A percentile compares a stretch with the other conserved stretches of the same genome.
These are phyloP conservation scores for Cyamopsis tetragonoloba DNA, from an alignment of 306 rosid species.

Conservation along the genomic window DNA sequence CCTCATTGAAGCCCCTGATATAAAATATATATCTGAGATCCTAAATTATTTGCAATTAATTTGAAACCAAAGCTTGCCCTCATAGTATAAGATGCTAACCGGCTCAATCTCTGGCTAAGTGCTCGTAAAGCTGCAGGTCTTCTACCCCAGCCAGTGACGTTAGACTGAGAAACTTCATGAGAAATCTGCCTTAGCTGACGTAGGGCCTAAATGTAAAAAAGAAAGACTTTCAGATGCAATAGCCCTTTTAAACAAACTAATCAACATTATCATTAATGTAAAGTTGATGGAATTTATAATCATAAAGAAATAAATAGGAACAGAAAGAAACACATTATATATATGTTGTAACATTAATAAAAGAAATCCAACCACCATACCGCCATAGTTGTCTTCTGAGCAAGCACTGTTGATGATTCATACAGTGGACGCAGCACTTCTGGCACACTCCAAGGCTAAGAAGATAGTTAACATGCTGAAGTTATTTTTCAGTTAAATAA, in stretches of 20 bases:
- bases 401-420: slow-evolving; percentile 83
- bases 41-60: neutral
- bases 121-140: slow-evolving; percentile 93
- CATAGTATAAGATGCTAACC: slow-evolving; percentile 40
- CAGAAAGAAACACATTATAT: neutral
- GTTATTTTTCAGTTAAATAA: slow-evolving; percentile 9
- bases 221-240: neutral
- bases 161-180: slow-evolving; percentile 90
- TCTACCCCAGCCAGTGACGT: slow-evolving; percentile 90
- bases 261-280: neutral
- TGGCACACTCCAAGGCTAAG: slow-evolving; percentile 94
- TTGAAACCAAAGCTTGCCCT: neutral
- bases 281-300: neutral
- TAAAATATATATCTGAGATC: slow-evolving; percentile 31
- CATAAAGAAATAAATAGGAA: neutral
- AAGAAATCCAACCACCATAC: slow-evolving; percentile 42
- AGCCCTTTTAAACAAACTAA: neutral
- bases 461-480: slow-evolving; percentile 7
- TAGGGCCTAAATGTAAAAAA: slow-evolving; percentile 52
- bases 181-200: slow-evolving; percentile 94
- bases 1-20: slow-evolving; percentile 92
- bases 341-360: neutral
- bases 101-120: slow-evolving; percentile 85
- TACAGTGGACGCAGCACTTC: slow-evolving; percentile 93
- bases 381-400: slow-evolving; percentile 96